Evolutionary conservation across 352 stramenopile species (phyloP).

Genomic region (Globisporangium sylvaticum): DNA sequence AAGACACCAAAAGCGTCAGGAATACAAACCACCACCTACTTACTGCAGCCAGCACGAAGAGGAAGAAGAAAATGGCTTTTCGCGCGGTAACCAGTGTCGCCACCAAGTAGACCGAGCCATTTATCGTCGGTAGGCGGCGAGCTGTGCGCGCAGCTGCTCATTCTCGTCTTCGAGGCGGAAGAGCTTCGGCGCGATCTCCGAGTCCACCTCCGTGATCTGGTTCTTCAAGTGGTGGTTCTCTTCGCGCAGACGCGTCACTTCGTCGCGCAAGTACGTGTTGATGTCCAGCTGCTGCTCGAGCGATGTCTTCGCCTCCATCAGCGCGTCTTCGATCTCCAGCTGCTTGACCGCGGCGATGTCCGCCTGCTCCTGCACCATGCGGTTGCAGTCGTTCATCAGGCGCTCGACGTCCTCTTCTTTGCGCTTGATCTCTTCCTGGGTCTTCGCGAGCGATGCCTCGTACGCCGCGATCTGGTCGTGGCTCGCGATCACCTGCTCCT

Average conservation of each 20-base stretch:
- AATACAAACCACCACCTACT: not conserved
- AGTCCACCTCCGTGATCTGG: conserved; percentile 84
- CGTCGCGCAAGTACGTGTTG: conserved; percentile 79
- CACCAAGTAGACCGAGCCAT: not conserved
- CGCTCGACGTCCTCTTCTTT: conserved; percentile 81
- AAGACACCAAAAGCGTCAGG: not conserved
- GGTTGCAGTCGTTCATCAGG: conserved; percentile 82
- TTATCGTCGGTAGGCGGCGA: conserved; percentile 18
- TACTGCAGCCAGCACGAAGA: not conserved
- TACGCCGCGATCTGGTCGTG: conserved; percentile 67
- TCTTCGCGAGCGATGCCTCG: conserved; percentile 60
- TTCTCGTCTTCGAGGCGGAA: conserved; percentile 85
- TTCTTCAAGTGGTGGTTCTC: conserved; percentile 86
- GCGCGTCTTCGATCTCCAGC: conserved; percentile 77
- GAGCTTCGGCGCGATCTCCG: conserved; percentile 77
- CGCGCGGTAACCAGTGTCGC: too few species aligned
- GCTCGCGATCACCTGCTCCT: conserved; percentile 63
- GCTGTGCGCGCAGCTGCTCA: conserved; percentile 43
- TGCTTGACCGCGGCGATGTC: conserved; percentile 75
- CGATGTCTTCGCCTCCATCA: conserved; percentile 82
- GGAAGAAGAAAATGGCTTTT: not conserved
- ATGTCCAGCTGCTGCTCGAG: conserved; percentile 84
- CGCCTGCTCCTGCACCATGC: conserved; percentile 82
- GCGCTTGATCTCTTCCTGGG: conserved; percentile 54
- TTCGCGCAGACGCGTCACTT: conserved; percentile 75